phyloP scores from a whole-genome alignment of 2,329 filamentous ascomycete species.

The Ophiosphaerella korrae region DNA sequence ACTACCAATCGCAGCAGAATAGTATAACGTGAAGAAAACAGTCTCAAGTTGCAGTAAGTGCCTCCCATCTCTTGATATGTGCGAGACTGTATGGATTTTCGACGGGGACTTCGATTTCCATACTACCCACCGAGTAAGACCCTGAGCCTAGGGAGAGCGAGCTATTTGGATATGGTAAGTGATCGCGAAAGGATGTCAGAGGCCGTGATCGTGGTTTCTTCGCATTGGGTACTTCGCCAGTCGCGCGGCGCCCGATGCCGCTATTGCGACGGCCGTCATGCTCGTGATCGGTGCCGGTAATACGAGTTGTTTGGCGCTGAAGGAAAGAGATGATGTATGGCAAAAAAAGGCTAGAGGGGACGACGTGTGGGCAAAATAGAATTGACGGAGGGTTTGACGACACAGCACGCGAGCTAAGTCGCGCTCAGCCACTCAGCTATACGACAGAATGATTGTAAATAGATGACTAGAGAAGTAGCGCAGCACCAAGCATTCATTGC shows the following conservation, averaged over 20 bases:
- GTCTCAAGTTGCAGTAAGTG: slow-evolving; percentile 62
- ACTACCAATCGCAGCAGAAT: slow-evolving; percentile 60
- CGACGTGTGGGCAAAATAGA: not conserved
- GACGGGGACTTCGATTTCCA: slow-evolving; percentile 62
- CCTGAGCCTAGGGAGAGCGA: slow-evolving; percentile 58
- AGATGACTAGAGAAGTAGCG: not conserved
- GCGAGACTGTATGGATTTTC: slow-evolving; percentile 54
- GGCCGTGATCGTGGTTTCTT: slow-evolving; percentile 57
- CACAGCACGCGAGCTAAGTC: not conserved
- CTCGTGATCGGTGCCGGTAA: slow-evolving; percentile 28
- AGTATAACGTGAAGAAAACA: slow-evolving; percentile 69
- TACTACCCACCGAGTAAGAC: slow-evolving; percentile 55
- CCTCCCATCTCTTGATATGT: slow-evolving; percentile 55
- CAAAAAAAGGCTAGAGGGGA: not conserved
- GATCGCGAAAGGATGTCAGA: slow-evolving; percentile 55
- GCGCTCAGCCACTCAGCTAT: not conserved
- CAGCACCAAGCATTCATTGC: not conserved
- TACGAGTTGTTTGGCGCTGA: slow-evolving; percentile 34
- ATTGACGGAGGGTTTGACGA: not conserved
- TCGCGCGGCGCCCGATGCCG: slow-evolving; percentile 18
- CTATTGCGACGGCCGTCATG: slow-evolving; percentile 22
- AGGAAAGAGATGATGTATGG: slow-evolving; percentile 30
- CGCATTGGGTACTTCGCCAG: slow-evolving; percentile 47
- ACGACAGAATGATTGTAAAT: not conserved
- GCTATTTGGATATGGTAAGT: slow-evolving; percentile 50